Conservation (phyloP, 2,329 filamentous ascomycete genomes). For the Microdochium paspali region DNA sequence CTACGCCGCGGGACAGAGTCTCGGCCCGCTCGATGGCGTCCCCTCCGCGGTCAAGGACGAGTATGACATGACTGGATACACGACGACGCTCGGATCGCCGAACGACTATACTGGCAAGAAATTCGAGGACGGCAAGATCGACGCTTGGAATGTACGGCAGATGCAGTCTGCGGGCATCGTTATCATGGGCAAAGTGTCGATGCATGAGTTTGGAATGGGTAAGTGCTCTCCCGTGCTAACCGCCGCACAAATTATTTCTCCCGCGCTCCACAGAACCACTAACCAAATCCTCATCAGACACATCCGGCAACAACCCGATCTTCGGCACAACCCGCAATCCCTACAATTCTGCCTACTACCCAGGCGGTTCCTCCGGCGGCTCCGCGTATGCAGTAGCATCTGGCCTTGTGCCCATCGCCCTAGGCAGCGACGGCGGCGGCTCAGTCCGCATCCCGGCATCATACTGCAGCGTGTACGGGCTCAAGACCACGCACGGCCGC, state of each 20-base stretch:
- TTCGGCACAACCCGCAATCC: constrained; percentile 70
- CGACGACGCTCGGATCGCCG: constrained; percentile 52
- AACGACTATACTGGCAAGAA: constrained; percentile 47
- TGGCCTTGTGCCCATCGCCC: constrained; percentile 61
- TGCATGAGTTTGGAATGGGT: constrained; percentile 71
- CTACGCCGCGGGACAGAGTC: constrained; percentile 42
- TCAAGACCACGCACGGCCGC: constrained; percentile 62
- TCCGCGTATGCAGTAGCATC: constrained; percentile 60
- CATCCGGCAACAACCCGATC: constrained; percentile 65
- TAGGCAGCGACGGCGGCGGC: constrained; percentile 66
- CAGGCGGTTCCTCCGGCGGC: constrained; percentile 68
- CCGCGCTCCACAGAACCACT: background rate
- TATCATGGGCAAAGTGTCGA: constrained; percentile 61
- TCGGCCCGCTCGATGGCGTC: constrained; percentile 62
- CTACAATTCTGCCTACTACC: constrained; percentile 63
- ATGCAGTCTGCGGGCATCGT: constrained; percentile 63
- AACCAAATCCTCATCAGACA: constrained; percentile 38
- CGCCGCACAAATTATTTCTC: constrained; percentile 1
- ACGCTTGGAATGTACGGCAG: constrained; percentile 62
- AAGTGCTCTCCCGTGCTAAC: constrained; percentile 13
- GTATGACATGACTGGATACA: constrained; percentile 65
- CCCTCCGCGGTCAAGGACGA: constrained; percentile 71
- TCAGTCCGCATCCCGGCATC: constrained; percentile 64
- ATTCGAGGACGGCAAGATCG: constrained; percentile 27
- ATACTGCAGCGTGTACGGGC: constrained; percentile 65